These are phyloP conservation scores for Geotrichum fermentans DNA, from an alignment of 1,139 yeast genomes.

Conservation along the genomic window DNA sequence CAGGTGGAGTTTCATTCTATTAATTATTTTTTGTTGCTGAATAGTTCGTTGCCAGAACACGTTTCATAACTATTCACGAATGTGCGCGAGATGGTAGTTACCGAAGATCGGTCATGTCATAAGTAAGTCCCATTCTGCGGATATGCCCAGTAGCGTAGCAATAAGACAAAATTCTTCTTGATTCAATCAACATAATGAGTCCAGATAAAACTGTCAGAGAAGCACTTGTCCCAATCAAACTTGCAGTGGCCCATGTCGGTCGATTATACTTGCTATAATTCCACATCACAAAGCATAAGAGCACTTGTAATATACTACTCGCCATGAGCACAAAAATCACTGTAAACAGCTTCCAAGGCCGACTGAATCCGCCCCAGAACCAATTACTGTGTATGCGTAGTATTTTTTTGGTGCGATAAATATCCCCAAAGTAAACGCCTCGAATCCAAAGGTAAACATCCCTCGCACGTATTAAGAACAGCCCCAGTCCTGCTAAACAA, in stretches of 20 bases:
- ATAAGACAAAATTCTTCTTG: slow-evolving; percentile 15
- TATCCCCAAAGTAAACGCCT: slow-evolving; percentile 18
- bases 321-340: slow-evolving; percentile 23
- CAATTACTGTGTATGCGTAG: slow-evolving; percentile 21
- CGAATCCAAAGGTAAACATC: slow-evolving; percentile 22
- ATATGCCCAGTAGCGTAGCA: slow-evolving; percentile 12
- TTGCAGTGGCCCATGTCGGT: slow-evolving; percentile 27
- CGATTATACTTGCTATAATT: slow-evolving; percentile 24
- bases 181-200: slow-evolving; percentile 18
- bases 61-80: too few species aligned
- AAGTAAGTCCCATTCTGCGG: neutral
- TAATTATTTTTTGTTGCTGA: too few species aligned
- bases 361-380: slow-evolving; percentile 23
- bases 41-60: too few species aligned
- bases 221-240: slow-evolving; percentile 24
- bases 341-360: slow-evolving; percentile 21
- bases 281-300: slow-evolving; percentile 26
- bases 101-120: too few species aligned
- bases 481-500: slow-evolving; percentile 26
- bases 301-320: slow-evolving; percentile 25
- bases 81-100: too few species aligned
- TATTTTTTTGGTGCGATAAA: slow-evolving; percentile 8
- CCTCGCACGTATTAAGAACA: slow-evolving; percentile 24
- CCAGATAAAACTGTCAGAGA: slow-evolving; percentile 19
- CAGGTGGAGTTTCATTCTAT: too few species aligned